phyloP scores from a whole-genome alignment of 2,329 filamentous ascomycete genomes.

The Bimuria novae-zelandiae region DNA sequence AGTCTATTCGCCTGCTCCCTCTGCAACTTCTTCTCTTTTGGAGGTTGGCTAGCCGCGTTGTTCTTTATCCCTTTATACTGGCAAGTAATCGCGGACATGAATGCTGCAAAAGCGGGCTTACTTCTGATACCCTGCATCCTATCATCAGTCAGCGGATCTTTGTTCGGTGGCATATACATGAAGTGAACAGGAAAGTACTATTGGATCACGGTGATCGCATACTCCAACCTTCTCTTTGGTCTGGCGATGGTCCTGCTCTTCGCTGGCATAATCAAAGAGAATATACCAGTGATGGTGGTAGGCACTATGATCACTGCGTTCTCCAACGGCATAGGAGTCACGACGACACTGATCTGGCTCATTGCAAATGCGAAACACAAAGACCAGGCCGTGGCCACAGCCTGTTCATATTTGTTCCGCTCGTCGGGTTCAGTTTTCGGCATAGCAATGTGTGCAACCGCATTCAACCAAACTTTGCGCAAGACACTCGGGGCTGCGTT shows the following conservation, averaged over 20 bases:
- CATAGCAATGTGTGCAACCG: constrained; percentile 70
- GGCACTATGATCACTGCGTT: constrained; percentile 62
- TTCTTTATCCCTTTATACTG: constrained; percentile 82
- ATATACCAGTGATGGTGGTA: constrained; percentile 57
- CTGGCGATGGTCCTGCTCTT: constrained; percentile 61
- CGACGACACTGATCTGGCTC: constrained; percentile 71
- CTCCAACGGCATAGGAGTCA: constrained; percentile 65
- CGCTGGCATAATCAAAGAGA: constrained; percentile 58
- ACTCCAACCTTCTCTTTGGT: constrained; percentile 59
- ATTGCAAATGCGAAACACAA: constrained; percentile 69
- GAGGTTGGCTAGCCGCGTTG: constrained; percentile 61
- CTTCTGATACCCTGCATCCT: constrained; percentile 70
- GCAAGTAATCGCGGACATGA: constrained; percentile 70
- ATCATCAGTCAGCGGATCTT: constrained; percentile 64
- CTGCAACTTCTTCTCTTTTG: constrained; percentile 73
- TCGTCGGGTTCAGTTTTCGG: constrained; percentile 70
- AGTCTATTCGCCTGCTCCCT: constrained; percentile 70
- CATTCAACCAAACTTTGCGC: constrained; percentile 71
- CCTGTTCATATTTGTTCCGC: constrained; percentile 81
- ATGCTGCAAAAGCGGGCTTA: constrained; percentile 67
- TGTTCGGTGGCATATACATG: constrained; percentile 70
- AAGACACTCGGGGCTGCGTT: constrained; percentile 60
- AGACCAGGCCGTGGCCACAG: constrained; percentile 76
- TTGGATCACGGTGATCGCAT: constrained; percentile 65
- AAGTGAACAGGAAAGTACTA: constrained; percentile 73